Percentiles rank a stretch among this genome's conserved stretches.
These are phyloP conservation scores for Houttuynia cordata DNA, from an alignment of 164 flowering plant species.

Conservation along the genomic window DNA sequence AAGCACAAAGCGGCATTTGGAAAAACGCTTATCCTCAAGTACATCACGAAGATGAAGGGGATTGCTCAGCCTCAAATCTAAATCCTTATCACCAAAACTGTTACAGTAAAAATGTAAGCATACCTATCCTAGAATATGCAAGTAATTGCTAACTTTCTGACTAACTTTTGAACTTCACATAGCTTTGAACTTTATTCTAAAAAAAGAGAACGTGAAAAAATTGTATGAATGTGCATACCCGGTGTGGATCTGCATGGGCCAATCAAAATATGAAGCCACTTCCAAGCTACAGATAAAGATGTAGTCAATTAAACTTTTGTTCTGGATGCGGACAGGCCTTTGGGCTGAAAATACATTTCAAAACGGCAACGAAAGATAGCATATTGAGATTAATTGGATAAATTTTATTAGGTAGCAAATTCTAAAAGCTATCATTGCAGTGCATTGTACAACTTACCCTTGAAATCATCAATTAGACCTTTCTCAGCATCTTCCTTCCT, in stretches of 20 bases:
- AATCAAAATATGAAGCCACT: constrained; percentile 46
- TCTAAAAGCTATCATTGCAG: background rate
- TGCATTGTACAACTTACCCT: constrained; percentile 24
- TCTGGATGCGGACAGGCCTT: constrained; percentile 60
- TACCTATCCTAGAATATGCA: background rate
- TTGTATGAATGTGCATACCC: constrained; percentile 40
- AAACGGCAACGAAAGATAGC: background rate
- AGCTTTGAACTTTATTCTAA: too few relatives aligned
- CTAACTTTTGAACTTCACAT: background rate
- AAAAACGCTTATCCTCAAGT: constrained; percentile 77
- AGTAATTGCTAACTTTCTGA: background rate
- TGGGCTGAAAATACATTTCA: constrained; percentile 36
- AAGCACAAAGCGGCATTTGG: constrained; percentile 57
- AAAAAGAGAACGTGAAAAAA: background rate
- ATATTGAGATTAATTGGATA: background rate
- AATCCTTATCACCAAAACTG: constrained; percentile 90
- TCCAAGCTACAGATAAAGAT: constrained; percentile 63
- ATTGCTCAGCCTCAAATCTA: constrained; percentile 75
- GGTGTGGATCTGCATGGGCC: constrained; percentile 92
- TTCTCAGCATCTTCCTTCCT: constrained; percentile 52
- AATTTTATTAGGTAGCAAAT: too few relatives aligned
- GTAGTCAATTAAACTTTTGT: constrained; percentile 73
- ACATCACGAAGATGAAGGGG: constrained; percentile 79
- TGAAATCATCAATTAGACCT: constrained; percentile 52
- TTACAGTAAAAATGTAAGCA: background rate